phyloP scores from a whole-genome alignment of 2,329 filamentous ascomycete species.

The Paraconiothyrium sp. region DNA sequence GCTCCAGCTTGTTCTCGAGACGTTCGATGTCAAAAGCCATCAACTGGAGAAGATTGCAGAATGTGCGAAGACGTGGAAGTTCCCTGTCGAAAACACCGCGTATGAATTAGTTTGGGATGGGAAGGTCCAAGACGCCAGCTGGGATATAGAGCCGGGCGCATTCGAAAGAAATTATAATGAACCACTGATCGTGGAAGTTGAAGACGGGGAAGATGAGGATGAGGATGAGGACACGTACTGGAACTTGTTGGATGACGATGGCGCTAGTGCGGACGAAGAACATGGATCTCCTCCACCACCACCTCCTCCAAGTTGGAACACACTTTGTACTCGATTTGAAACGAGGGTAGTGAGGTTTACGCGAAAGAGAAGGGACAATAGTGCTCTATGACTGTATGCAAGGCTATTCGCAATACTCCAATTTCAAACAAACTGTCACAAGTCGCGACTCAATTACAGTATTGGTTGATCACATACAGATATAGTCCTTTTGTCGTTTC shows the following conservation, averaged over 20 bases:
- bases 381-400: background rate
- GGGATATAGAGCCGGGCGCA: slow-evolving; percentile 7
- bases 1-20: slow-evolving; percentile 38
- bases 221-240: background rate
- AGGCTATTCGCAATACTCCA: too few species aligned
- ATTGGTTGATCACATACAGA: too few species aligned
- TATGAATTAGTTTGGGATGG: slow-evolving; percentile 37
- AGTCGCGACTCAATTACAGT: too few species aligned
- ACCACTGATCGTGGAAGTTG: background rate
- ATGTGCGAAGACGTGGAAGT: slow-evolving; percentile 43
- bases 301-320: background rate
- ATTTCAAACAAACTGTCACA: too few species aligned
- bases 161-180: background rate
- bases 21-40: slow-evolving; percentile 32
- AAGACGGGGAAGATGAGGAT: background rate
- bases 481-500: too few species aligned
- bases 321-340: background rate
- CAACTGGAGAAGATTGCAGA: slow-evolving; percentile 38
- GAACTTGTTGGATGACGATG: background rate
- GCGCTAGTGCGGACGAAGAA: background rate
- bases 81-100: slow-evolving; percentile 24
- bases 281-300: background rate
- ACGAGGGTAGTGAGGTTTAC: slow-evolving; percentile 7
- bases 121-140: slow-evolving; percentile 27
- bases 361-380: background rate